Base-by-base conservation (phyloP, 208 protist species). In the Novymonas esmeraldas region DNA sequence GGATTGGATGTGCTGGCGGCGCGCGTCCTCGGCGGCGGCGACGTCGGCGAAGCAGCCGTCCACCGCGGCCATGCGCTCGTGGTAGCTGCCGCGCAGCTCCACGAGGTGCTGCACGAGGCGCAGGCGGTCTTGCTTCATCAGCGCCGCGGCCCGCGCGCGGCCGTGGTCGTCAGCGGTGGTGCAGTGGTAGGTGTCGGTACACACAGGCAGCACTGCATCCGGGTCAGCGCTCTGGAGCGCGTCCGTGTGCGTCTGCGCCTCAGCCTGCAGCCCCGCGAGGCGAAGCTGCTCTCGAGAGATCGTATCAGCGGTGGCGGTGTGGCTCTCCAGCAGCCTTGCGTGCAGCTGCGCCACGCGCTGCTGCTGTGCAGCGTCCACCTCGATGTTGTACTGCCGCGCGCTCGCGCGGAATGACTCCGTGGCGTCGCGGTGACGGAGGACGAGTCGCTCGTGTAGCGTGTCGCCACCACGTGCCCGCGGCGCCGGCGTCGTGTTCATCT, bases 41-140 rank as follows among this genome's bases (percentile, higher is more conserved):
- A 94, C 57, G 16, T 51, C 60, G 2, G 46, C 54, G 20, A 79
- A 75, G 60, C 72, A 85, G n/a, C 31, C 39, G 10, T 65, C 58
- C 33, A 95, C 81, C 22, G 26, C 28, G 13, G 38, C 65, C 41
- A 88, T 48, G 24, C 90, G 82, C n/a, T 34, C 41, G 9, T 73
- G 22, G 63, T 87, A 81, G 10, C 59, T 50, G 0, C 64, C 38
- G 6, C 72, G 77, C 36, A 91, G 36, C 16, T 54, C 57, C 4
- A 91, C 79, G 26, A 75, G 62, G 34, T 85, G 42, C 11, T 58
- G 48, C 38, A 89, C 33, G 26, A 95, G 34, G 10, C 82, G 79
- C 29, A 83, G 56, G 2, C 90, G 82, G 31, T 94, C 85, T 16
- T 51, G 36, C 39, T 78, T 59, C 80, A 94, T 88, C 11, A 79